Evolutionary conservation across 768 basidiomycete genomes (phyloP), one percentile per base, ranked within the genome.

Genomic region (Krasilnikovozyma curviuscula): DNA sequence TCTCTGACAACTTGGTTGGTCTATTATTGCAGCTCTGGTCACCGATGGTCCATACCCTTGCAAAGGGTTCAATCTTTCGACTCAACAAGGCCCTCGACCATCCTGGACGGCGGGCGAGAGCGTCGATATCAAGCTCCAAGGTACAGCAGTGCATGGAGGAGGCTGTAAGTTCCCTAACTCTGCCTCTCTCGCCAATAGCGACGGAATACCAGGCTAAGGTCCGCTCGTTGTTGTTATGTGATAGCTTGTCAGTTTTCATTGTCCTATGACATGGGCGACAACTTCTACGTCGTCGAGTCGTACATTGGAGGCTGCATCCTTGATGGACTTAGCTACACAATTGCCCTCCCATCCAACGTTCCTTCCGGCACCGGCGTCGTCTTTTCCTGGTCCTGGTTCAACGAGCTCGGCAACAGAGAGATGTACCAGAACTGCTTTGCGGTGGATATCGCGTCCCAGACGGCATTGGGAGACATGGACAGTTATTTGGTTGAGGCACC

Each of bases 311-410:
- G 66, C 5, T 67, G 65, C 46, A 51, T 63, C 25, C 46, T 63
- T 37, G 54, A 57, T 25, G 52, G 50, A 16, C 33, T 44, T 27
- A 55, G 46, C 5, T 59, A 59, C 48, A 44, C 55, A n/a, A 54
- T 68, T 18, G 51, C 55, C 7, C 61, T 68, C 35, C 66, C 67
- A 1, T 24, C 25, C 3, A 52, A 61, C 14, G 59, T 65, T 0
- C 66, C 66, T 1, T 46, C 55, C 0, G 63, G 59, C n/a, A 25
- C 34, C 1, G 25, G 32, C 30, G 46, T 46, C 25, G 39, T 52
- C 10, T 66, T 68, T 45, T 56, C 59, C 10, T 68, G 67, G 67
- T 56, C 55, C 27, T 68, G 67, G 67, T 63, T 63, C 55, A 68
- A 68, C 57, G 40, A 50, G 34, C 46, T 55, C 39, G 65, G 65